Base-by-base conservation (phyloP, 805 yeast genomes). In the Starmerella tilneyi region DNA sequence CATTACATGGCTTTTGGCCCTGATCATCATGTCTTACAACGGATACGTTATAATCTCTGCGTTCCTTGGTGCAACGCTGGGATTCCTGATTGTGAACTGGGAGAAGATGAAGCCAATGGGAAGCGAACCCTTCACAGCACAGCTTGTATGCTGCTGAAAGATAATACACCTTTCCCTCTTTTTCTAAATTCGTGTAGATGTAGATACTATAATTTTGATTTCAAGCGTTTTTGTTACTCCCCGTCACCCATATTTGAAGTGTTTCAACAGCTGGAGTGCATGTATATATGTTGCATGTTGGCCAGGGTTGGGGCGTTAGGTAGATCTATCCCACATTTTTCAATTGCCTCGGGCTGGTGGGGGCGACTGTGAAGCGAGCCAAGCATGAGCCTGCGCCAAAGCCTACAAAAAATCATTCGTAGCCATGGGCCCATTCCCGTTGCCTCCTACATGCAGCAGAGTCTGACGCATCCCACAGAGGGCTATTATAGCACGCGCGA, bases 401-500 rank as follows among this genome's bases (percentile, higher is more conserved):
- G 32, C 15, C 46, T 56, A 26, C 43, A 49, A 44, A 41, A 47
- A 21, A 39, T 56, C 36, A 51, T 56, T 44, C 35, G 75, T 55
- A 69, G 84, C 2, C 78, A 84, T 0, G 94, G 94, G 0, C 94
- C 94, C 0, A 66, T 84, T 5, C 66, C 92, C 0, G 61, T 84
- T 5, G 75, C 85, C 0, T 70, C 79, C 8, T 84, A 75, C 59
- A 84, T 84, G 88, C 69, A 81, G 46, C 88, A 82, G 59, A 83
- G 94, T 58, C 68, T 84, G 46, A 75, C 85, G 0, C 81, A 82
- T 57, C 92, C 94, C 0, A 67, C 74, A 9, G 72, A 70, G 51
- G 94, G 94, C 0, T 84, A 84, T 60, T 84, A 84, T 58, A 80
- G 85, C 19, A 79, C 83, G 4, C 65, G 78, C 50, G 79, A 84